Base-by-base conservation (phyloP, 768 basidiomycete species). In the Russula abietina region DNA sequence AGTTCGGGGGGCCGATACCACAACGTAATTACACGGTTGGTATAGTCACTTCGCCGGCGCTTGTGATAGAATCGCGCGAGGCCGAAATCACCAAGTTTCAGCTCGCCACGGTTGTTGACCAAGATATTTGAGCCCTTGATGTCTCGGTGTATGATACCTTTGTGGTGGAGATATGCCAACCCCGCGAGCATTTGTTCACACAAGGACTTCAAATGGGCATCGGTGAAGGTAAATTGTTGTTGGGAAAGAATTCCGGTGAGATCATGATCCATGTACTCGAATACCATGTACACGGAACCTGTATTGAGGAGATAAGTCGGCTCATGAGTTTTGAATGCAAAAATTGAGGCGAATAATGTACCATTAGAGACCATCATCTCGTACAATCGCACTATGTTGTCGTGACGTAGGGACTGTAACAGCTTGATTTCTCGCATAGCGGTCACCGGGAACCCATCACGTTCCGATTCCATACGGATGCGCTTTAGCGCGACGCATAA, bases 321-420 rank as follows among this genome's bases (percentile, higher is more conserved):
- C 22, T 11, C 45, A 46, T 65, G 64, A 62, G 67, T 50, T 48
- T 48, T 61, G 62, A 38, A 28, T 50, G 26, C 64, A 19, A 36
- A 41, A 51, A 10, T 36, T 6, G 36, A 9, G 38, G 50, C 56
- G 45, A n/a, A 30, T 19, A 14, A 68, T 83, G 67, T 69, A 94
- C 97, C 94, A 68, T 92, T 91, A 0, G 94, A 93, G 8, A 98
- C 95, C 89, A 99, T 95, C 94, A 99, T 99, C 75, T 99, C 97
- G 67, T 89, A 86, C 41, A 99, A 77, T 55, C 81, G 81, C 48
- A 99, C 85, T 48, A 99, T 83, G 70, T 99, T 99, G 43, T 81
- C 80, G 73, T 99, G 96, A 62, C 85, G 80, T 55, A 99, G 75
- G 7, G 88, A 91, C 71, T 99, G 97, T 36, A 99, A 76, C 45